These are phyloP conservation scores for Haematococcus lacustris DNA, from an alignment of 139 green algal species.

Conservation along the genomic window DNA sequence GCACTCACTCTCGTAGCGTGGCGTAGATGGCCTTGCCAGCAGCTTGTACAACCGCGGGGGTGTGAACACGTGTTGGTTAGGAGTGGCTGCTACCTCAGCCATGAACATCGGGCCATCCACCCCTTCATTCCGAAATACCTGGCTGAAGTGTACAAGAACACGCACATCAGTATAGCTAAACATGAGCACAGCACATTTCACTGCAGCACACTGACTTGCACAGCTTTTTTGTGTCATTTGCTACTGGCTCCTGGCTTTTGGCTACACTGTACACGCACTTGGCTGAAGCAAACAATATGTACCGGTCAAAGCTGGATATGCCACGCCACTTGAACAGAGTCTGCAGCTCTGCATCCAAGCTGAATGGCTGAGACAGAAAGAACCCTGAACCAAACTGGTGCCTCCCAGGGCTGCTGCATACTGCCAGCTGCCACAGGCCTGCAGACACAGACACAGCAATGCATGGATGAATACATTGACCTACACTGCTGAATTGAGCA, in stretches of 20 bases:
- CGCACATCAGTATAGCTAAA: background rate
- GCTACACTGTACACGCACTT: constrained; percentile 3
- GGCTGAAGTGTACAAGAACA: background rate
- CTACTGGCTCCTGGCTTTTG: background rate
- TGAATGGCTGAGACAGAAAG: constrained; percentile 8
- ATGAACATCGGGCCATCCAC: constrained; percentile 5
- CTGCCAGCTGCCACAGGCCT: constrained; percentile 8
- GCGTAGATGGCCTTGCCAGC: background rate
- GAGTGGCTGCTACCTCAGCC: constrained; percentile 1
- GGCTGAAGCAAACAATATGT: constrained; percentile 6
- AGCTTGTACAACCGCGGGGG: background rate
- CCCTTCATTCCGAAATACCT: background rate
- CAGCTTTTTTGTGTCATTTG: background rate
- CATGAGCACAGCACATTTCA: background rate
- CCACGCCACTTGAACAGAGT: constrained; percentile 5
- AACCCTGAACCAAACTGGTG: constrained; percentile 10
- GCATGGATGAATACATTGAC: background rate
- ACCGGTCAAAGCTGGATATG: background rate
- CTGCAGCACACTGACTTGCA: background rate
- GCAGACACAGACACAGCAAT: background rate
- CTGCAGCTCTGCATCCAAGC: constrained; percentile 5
- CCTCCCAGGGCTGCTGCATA: background rate
- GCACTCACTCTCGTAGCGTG: constrained; percentile 3
- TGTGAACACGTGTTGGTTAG: background rate
- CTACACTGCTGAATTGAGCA: background rate